A percentile compares a stretch with the other conserved stretches of the same genome.
phyloP scores from a whole-genome alignment of 2,329 filamentous ascomycete genomes.

The Colletotrichum graminicola region DNA sequence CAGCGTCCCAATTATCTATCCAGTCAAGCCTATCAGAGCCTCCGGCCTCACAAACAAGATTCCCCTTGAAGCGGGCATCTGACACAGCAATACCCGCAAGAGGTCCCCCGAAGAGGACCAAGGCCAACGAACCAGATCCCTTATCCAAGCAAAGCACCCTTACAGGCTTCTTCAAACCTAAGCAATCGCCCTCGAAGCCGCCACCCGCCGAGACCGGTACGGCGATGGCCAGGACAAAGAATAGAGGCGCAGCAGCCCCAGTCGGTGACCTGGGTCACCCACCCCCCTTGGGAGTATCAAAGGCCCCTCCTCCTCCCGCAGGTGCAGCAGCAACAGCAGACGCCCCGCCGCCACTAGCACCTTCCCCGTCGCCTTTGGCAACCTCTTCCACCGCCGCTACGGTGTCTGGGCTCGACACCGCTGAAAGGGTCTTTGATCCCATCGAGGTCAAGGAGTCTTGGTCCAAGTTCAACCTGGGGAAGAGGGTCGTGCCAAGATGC shows the following conservation, averaged over 20 bases:
- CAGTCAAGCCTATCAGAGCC: slow-evolving; percentile 34
- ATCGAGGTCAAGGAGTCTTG: slow-evolving; percentile 84
- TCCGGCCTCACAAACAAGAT: slow-evolving; percentile 27
- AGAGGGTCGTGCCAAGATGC: slow-evolving; percentile 80
- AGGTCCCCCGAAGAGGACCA: slow-evolving; percentile 54
- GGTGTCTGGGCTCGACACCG: slow-evolving; percentile 22
- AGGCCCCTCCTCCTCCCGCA: background rate
- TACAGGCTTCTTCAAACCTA: slow-evolving; percentile 83
- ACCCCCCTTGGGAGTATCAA: slow-evolving; percentile 10
- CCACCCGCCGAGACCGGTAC: background rate
- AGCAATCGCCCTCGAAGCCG: slow-evolving; percentile 46
- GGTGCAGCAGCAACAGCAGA: background rate
- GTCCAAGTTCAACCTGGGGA: slow-evolving; percentile 81
- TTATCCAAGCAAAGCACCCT: slow-evolving; percentile 67
- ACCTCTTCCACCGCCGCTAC: background rate
- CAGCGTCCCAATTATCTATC: slow-evolving; percentile 18
- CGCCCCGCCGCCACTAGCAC: background rate
- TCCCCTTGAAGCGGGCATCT: slow-evolving; percentile 41
- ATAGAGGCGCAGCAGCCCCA: slow-evolving; percentile 10
- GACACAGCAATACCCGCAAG: slow-evolving; percentile 44
- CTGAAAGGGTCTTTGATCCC: slow-evolving; percentile 71
- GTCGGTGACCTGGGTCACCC: background rate
- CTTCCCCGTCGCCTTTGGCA: slow-evolving; percentile 1
- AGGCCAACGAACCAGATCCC: slow-evolving; percentile 43
- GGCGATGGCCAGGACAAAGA: background rate